Conservation (phyloP, 371 early-diverging fungal genomes). For the Apophysomyces elegans region DNA sequence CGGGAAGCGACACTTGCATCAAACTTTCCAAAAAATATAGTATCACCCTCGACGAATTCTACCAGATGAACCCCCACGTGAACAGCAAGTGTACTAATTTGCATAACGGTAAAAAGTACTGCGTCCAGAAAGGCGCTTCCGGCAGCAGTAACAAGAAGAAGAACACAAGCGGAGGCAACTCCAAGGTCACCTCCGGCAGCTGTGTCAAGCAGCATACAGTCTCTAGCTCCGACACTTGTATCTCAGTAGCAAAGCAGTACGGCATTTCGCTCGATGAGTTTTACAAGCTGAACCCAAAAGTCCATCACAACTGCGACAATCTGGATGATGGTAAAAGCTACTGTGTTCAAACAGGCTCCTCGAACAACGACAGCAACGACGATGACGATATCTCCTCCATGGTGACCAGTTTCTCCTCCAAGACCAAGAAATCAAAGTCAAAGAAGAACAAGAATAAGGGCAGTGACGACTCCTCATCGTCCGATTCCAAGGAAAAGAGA, state of each 20-base stretch:
- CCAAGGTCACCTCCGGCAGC: constrained; percentile 17
- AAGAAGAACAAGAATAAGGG: constrained; percentile 17
- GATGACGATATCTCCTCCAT: constrained; percentile 16
- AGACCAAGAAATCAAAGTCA: constrained; percentile 9
- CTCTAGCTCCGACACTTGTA: constrained; percentile 29
- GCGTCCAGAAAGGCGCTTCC: constrained; percentile 32
- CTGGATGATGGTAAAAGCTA: constrained; percentile 31
- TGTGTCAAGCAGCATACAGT: constrained; percentile 29
- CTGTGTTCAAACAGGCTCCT: constrained; percentile 24
- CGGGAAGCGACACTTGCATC: constrained; percentile 38
- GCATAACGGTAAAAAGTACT: constrained; percentile 46
- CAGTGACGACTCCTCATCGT: constrained; percentile 12
- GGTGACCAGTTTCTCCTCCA: constrained; percentile 21
- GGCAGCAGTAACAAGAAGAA: neutral
- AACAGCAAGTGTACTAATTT: constrained; percentile 46
- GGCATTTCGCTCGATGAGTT: constrained; percentile 31
- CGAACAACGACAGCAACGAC: neutral
- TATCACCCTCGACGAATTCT: constrained; percentile 27
- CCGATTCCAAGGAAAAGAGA: constrained; percentile 27
- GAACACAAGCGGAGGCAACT: neutral
- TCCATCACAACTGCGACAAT: constrained; percentile 34
- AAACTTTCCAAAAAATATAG: constrained; percentile 34
- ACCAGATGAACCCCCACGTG: constrained; percentile 39
- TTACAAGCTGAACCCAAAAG: constrained; percentile 31
- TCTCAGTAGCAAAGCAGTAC: constrained; percentile 28